Evolutionary conservation across 441 rosid genomes (phyloP), one percentile per base, ranked within the genome.

Genomic region (Viola pubescens): DNA sequence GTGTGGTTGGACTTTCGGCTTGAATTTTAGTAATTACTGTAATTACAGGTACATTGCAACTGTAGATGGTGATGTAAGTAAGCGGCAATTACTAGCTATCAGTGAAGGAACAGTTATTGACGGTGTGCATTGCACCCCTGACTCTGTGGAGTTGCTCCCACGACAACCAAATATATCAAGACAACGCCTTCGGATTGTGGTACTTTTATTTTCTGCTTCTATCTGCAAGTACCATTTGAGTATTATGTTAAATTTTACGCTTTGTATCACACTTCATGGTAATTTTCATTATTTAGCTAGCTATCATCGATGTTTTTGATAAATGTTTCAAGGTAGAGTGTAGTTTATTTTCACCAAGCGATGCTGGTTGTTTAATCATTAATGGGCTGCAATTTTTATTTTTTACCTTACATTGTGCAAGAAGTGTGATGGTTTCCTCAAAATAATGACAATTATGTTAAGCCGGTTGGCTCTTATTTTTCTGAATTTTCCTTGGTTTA

Each of bases 101-200:
- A 81, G 86, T 58, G 81, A 81, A 63, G 95, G 95, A 44, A 79
- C 95, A 34, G 44, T 81, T 6, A 73, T 91, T 59, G 95, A 88
- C 9, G 95, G 94, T 51, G 71, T 79, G 54, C 94, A 70, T 47
- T 88, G 96, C 73, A 75, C 75, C 54, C 98, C 98, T 37, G 98
- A 88, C 66, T 81, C 78, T 56, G 94, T 91, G 63, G 98, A 88
- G 82, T 58, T 88, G 69, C 77, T 91, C 68, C 94, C 95, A 7
- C 72, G 65, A 56, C 94, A 91, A 65, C 83, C 87, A 60, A 87
- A 84, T 70, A 66, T 71, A 54, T 65, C 84, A 44, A 81, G 87
- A 76, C 81, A 71, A 66, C 84, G 97, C 39, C 77, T 92, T 64
- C 90, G 94, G 53, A 79, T 92, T 45, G 91, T 92, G 95, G 97